These are phyloP conservation scores for Sporobolomyces roseus DNA, from an alignment of 768 basidiomycete genomes.

Conservation along the genomic window DNA sequence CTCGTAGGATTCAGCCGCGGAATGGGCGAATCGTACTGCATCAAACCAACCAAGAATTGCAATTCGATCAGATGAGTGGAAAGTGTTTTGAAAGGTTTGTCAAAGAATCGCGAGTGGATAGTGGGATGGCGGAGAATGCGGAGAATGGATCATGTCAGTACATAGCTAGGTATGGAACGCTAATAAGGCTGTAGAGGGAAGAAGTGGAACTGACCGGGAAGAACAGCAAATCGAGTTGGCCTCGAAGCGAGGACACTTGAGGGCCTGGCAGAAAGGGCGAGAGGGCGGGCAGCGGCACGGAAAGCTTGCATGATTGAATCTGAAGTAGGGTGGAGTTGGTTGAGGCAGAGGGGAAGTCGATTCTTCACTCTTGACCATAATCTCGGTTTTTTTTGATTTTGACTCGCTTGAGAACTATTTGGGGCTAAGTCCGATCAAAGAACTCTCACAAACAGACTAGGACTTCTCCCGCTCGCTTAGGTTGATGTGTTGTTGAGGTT, in stretches of 20 bases:
- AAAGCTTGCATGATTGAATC: conserved; percentile 26
- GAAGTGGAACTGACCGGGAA: conserved; percentile 17
- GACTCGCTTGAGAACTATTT: no score
- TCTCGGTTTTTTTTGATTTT: no score
- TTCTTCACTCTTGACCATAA: no score
- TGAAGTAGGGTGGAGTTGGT: no score
- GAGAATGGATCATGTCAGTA: neutral
- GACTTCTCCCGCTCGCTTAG: no score
- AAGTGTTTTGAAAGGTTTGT: neutral
- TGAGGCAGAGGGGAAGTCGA: no score
- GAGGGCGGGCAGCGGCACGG: conserved; percentile 26
- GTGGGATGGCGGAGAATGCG: neutral
- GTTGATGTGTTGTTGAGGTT: no score
- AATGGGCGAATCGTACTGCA: conserved; percentile 39
- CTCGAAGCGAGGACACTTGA: neutral
- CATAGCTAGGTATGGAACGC: no score
- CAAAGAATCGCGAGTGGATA: neutral
- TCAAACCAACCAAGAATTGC: neutral
- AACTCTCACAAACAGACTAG: no score
- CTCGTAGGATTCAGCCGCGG: conserved; percentile 59
- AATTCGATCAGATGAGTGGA: no score
- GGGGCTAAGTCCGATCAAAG: no score
- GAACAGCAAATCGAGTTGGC: conserved; percentile 10
- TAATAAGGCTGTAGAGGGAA: neutral
- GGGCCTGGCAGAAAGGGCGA: conserved; percentile 19